These are phyloP conservation scores for Jaltomata sinuosa DNA, from an alignment of 257 asterid species.

Conservation along the genomic window DNA sequence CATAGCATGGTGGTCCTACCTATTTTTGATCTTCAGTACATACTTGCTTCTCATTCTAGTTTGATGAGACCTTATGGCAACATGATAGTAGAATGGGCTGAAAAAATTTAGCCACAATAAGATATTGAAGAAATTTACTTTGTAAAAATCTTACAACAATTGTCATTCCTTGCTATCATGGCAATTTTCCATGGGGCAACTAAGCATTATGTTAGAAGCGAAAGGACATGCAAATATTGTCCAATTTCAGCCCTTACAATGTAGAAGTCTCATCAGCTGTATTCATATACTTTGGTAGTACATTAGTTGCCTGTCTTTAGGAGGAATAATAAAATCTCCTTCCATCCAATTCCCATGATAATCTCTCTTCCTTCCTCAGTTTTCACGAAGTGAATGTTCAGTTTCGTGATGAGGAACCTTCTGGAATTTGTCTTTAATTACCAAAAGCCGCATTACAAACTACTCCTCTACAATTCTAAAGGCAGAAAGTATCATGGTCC, in stretches of 20 bases:
- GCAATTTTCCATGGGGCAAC: neutral
- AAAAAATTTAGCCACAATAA: neutral
- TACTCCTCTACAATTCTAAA: neutral
- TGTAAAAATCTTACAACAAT: neutral
- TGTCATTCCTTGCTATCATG: neutral
- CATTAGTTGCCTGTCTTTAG: neutral
- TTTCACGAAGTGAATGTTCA: neutral
- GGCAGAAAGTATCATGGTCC: neutral
- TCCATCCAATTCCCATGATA: neutral
- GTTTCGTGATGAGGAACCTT: neutral
- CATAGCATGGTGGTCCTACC: neutral
- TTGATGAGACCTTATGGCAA: neutral
- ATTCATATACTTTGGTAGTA: neutral
- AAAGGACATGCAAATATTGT: neutral
- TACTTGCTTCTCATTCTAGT: neutral
- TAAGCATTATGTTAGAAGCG: neutral
- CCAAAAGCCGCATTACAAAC: neutral
- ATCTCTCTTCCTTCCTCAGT: neutral
- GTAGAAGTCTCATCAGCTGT: neutral
- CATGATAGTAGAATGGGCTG: neutral
- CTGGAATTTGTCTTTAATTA: neutral
- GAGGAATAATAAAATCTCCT: neutral
- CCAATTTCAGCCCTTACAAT: neutral
- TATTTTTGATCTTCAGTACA: neutral
- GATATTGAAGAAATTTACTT: neutral